Evolutionary conservation across 179 eudicot species (phyloP), one percentile per base, ranked within the genome.

Genomic region (Sideroxylon spinosum): DNA sequence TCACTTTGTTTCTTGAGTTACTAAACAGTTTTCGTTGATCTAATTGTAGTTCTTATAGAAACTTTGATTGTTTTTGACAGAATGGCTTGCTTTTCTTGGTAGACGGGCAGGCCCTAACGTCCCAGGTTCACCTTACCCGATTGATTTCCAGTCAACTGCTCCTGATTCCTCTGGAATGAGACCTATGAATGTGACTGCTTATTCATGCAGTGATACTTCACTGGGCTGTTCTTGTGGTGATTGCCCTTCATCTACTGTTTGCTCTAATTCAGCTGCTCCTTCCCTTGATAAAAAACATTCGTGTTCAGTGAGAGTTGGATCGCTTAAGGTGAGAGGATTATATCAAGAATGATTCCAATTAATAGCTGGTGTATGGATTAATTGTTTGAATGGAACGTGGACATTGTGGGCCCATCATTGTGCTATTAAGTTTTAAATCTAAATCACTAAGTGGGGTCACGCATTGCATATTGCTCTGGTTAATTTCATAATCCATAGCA

Each of bases 201-300:
- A 92, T 84, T 89, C 99, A 65, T 96, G 99, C 76, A 82, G 94
- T 79, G 99, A 96, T 77, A 89, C 93, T 76, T 92, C 94, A 13
- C 87, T 96, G 69, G 97, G 99, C 72, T 96, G 99, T 85, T 96
- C 98, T 64, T 96, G 99, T 86, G 99, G 99, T 76, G 99, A 96
- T 85, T 96, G 99, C 73, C 90, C 97, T 78, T 82, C 92, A 20
- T 85, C 99, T 76, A 69, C 89, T 78, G 86, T 87, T 57, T 96
- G 99, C 79, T 89, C 97, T 60, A 87, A 25, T 82, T 90, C 98
- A 37, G 88, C 93, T 81, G 81, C 90, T 83, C 89, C 94, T 68
- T 23, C 89, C 20, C 46, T 83, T 50, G 86, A 80, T 50, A 86
- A 86, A 82, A 81, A 88, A 44, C 82, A 82, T 81, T 90, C 96